Base-by-base conservation (phyloP, 2,329 filamentous ascomycete genomes). In the Tympanopsis confertula region DNA sequence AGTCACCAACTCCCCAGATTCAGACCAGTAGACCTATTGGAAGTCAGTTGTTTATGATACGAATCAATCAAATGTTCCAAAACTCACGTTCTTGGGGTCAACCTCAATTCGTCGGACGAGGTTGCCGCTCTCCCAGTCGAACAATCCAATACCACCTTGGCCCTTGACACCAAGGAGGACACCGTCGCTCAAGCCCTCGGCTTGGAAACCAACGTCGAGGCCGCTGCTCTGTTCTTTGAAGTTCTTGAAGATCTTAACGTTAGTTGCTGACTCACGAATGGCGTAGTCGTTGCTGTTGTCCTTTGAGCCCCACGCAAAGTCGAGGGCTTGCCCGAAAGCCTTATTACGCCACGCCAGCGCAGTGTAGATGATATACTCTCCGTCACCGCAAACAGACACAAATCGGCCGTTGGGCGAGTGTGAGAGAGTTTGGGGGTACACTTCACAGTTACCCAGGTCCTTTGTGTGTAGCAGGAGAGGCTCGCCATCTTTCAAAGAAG, bases 201-300 rank as follows among this genome's bases (percentile, higher is more conserved):
- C 89, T 48, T 91, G 84, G 69, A 94, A 98, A 10, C 88, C 88
- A 39, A 96, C 86, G 55, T 98, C 89, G 20, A 98, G 69, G 7
- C 87, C 86, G 40, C 85, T 86, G 19, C 71, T 65, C 63, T 93
- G 89, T 59, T 96, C 91, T 48, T 88, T 82, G 65, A 98, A 96
- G 62, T 96, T 96, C 62, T 91, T 89, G 71, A 91, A 96, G 24
- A 96, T 78, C 69, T 95, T 95, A 51, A 98, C 87, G 51, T 84
- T 94, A 36, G 89, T 94, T 19, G 83, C 65, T 4, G 88, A 95
- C 62, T 98, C 91, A 24, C 91, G 82, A 49, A 98, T 96, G 28
- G 91, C 91, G 54, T 94, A 96, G 58, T 98, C 91, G 58, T 95
- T 96, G 65, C 86, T 94, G 62, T 95, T 94, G 41, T 95, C 89